A percentile compares a stretch with the other conserved stretches of the same genome.
These are phyloP conservation scores for Talaromyces islandicus DNA, from an alignment of 2,329 filamentous ascomycete genomes.

Conservation along the genomic window DNA sequence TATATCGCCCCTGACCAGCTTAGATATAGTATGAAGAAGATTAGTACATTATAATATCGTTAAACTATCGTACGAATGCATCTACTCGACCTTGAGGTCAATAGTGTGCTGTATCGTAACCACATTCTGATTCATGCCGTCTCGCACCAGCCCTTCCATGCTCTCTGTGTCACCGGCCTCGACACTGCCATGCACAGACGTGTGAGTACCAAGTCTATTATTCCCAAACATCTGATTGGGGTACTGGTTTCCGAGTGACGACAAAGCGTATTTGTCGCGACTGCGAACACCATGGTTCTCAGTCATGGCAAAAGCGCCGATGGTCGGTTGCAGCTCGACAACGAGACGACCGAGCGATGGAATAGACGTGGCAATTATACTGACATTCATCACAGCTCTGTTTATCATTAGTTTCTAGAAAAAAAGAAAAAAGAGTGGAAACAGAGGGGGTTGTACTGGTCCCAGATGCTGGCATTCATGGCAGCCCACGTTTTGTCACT, in stretches of 20 bases:
- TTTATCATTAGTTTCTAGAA: neutral
- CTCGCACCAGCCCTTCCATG: conserved; percentile 8
- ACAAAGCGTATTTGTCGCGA: conserved; percentile 9
- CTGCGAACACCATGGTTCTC: conserved; percentile 8
- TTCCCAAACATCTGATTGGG: neutral
- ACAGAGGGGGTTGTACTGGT: conserved; percentile 10
- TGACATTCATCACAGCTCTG: conserved; percentile 19
- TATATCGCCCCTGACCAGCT: neutral
- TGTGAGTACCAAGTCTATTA: conserved; percentile 7
- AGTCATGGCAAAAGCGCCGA: conserved; percentile 9
- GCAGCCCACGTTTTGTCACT: conserved; percentile 15
- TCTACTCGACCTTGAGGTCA: conserved; percentile 9
- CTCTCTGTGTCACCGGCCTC: conserved; percentile 9
- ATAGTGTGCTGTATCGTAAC: conserved; percentile 5
- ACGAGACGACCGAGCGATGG: conserved; percentile 22
- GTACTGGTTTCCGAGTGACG: conserved; percentile 8
- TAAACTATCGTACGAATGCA: neutral
- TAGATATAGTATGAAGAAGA: neutral
- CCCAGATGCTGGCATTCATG: conserved; percentile 12
- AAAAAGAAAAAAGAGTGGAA: neutral
- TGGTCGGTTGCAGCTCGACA: conserved; percentile 15
- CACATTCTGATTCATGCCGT: conserved; percentile 9
- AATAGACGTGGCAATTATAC: conserved; percentile 19
- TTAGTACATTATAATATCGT: neutral
- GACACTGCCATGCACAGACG: conserved; percentile 7